Conservation (phyloP, 2,329 filamentous ascomycete species). For the Malbranchea zuffiana region DNA sequence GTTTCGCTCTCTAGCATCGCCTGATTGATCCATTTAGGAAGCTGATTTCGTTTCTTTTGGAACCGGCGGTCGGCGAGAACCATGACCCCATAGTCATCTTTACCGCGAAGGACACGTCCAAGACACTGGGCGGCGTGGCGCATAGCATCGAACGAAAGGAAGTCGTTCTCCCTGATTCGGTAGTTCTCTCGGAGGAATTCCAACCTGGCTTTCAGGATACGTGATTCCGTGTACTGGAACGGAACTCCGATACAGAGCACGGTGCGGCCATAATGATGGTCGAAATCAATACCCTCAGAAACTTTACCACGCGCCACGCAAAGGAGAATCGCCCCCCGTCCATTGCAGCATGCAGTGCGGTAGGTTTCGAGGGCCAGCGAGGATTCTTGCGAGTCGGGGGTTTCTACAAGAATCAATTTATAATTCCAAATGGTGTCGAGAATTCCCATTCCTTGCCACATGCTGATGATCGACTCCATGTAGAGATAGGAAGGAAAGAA, state of each 20-base stretch:
- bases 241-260: conserved; percentile 95
- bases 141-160: conserved; percentile 98
- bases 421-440: conserved; percentile 98
- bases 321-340: conserved; percentile 79
- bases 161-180: conserved; percentile 92
- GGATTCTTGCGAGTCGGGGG: conserved; percentile 92
- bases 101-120: conserved; percentile 84
- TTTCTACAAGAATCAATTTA: conserved; percentile 95
- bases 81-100: conserved; percentile 99
- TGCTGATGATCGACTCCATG: conserved; percentile 98
- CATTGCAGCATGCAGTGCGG: conserved; percentile 94
- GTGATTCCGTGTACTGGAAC: conserved; percentile 96
- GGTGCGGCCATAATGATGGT: conserved; percentile 93
- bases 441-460: conserved; percentile 99
- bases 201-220: conserved; percentile 87
- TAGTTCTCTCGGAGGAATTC: conserved; percentile 97
- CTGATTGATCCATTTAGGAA: conserved; percentile 95
- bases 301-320: conserved; percentile 97
- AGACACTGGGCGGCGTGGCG: conserved; percentile 95
- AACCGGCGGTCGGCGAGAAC: conserved; percentile 90
- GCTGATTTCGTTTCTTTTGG: conserved; percentile 76
- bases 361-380: conserved; percentile 93
- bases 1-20: conserved; percentile 74
- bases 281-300: conserved; percentile 96
- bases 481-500: conserved; percentile 98